These are phyloP conservation scores for Nicotiana paniculata DNA, from an alignment of 257 asterid genomes.

Conservation along the genomic window DNA sequence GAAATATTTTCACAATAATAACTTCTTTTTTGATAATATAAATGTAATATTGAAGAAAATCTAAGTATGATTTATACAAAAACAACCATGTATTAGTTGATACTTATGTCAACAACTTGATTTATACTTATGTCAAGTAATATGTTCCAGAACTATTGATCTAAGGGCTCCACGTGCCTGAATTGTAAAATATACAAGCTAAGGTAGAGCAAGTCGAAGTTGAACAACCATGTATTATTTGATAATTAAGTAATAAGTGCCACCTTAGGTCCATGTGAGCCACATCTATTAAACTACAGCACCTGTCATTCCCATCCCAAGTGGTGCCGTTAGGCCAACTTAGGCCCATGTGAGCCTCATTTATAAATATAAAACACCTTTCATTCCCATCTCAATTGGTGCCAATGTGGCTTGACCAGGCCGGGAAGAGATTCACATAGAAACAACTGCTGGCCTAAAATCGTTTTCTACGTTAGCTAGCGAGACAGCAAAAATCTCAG, in stretches of 20 bases:
- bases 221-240: background rate
- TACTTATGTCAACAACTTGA: no score
- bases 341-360: no score
- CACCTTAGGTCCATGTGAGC: background rate
- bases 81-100: no score
- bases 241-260: background rate
- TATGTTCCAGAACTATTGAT: no score
- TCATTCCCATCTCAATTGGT: background rate
- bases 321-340: background rate
- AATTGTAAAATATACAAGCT: background rate
- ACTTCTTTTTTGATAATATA: no score
- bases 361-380: background rate
- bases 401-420: background rate
- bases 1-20: no score
- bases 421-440: background rate
- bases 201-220: background rate
- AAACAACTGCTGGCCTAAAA: background rate
- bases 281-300: background rate
- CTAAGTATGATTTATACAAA: no score
- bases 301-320: background rate
- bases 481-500: background rate
- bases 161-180: no score
- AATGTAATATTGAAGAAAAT: no score
- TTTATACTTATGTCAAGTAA: no score
- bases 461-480: background rate